Conservation (phyloP, 177 flowering plant species). For the Vitis hybrid region DNA sequence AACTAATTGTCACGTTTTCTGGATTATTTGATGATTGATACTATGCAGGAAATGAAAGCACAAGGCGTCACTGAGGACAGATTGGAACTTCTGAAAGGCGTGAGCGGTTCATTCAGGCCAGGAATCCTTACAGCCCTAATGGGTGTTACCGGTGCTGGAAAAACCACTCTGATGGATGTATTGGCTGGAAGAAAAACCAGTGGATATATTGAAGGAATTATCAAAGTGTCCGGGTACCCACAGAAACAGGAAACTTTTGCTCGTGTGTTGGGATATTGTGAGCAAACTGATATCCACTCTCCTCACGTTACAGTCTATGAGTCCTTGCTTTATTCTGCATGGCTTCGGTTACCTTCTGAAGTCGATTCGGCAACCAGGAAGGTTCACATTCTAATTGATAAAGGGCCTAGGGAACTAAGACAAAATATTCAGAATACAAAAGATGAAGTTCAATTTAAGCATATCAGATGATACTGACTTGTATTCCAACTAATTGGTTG, state of each 20-base stretch:
- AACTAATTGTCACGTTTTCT: background rate
- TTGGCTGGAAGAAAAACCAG: constrained; percentile 31
- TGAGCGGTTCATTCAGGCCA: constrained; percentile 46
- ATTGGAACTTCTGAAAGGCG: constrained; percentile 35
- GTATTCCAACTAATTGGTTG: background rate
- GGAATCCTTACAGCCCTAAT: constrained; percentile 48
- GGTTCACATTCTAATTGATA: constrained; percentile 5
- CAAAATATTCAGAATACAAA: no score
- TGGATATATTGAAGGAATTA: constrained; percentile 26
- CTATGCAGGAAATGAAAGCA: constrained; percentile 26
- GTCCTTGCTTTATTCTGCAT: constrained; percentile 27
- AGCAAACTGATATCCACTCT: constrained; percentile 25
- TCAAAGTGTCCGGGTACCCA: constrained; percentile 26
- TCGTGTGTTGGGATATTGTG: constrained; percentile 25
- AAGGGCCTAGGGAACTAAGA: no score
- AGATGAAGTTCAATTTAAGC: no score
- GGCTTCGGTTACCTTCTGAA: constrained; percentile 26
- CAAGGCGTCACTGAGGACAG: constrained; percentile 25
- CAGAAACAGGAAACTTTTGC: constrained; percentile 30
- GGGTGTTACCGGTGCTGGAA: constrained; percentile 55
- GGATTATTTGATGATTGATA: no score
- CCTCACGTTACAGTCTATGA: constrained; percentile 31
- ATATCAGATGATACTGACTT: no score
- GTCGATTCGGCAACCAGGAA: constrained; percentile 19
- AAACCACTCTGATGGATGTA: constrained; percentile 48